Percentiles rank a stretch among this genome's conserved stretches.
Evolutionary conservation across 305 asterid genomes (phyloP).

Genomic region (Solanum hybrid): DNA sequence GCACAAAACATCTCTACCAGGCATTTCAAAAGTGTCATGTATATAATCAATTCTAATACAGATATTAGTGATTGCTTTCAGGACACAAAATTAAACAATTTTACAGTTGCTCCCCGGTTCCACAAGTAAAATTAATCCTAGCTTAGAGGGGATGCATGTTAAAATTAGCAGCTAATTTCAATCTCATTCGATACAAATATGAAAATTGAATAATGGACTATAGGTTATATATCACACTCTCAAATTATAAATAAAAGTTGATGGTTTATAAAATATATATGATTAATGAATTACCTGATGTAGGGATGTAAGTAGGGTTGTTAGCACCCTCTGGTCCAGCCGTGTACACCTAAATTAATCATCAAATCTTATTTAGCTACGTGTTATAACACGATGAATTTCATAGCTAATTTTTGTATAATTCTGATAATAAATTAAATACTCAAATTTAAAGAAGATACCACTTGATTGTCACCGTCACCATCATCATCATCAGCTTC

Average conservation of each 20-base stretch:
- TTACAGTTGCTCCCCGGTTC: fast-evolving
- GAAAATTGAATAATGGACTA: neutral
- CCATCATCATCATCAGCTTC: slow-evolving; percentile 1
- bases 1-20: neutral
- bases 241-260: neutral
- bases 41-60: neutral
- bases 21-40: neutral
- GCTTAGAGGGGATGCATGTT: neutral
- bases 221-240: neutral
- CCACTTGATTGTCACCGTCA: neutral
- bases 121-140: neutral
- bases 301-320: neutral
- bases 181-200: neutral
- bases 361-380: neutral
- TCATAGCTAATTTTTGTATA: neutral
- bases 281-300: neutral
- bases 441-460: neutral
- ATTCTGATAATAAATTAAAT: fast-evolving
- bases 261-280: neutral
- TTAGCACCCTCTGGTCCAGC: neutral
- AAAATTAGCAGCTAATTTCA: neutral
- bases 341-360: neutral
- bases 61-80: neutral
- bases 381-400: neutral
- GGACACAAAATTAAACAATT: neutral